These are phyloP conservation scores for Mycotypha africana DNA, from an alignment of 371 early-diverging fungal genomes.

Conservation along the genomic window DNA sequence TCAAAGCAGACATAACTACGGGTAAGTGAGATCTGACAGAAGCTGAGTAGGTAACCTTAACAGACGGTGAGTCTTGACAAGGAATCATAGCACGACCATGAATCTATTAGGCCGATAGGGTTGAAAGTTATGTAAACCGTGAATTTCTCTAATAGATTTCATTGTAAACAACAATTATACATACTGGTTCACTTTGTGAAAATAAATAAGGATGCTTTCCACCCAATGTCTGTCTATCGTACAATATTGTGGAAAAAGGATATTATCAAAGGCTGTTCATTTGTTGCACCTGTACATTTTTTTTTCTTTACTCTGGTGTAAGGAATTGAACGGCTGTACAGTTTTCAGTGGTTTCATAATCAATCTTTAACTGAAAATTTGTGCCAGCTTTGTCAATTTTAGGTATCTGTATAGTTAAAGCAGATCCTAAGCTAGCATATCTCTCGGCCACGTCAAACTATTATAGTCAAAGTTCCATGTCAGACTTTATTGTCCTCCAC, in stretches of 20 bases:
- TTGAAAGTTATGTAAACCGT: no score
- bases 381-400: slow-evolving; percentile 27
- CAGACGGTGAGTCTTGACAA: slow-evolving; percentile 89
- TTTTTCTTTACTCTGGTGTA: slow-evolving; percentile 46
- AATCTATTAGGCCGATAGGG: no score
- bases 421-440: slow-evolving; percentile 70
- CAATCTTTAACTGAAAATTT: slow-evolving; percentile 51
- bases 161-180: no score
- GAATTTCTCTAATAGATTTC: no score
- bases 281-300: no score
- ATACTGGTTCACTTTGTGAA: slow-evolving; percentile 88
- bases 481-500: no score
- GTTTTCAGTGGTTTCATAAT: slow-evolving; percentile 77
- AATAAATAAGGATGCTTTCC: slow-evolving; percentile 92
- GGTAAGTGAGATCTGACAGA: slow-evolving; percentile 56
- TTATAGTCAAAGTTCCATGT: no score
- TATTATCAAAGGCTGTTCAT: not conserved
- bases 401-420: slow-evolving; percentile 62
- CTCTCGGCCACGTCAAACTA: slow-evolving; percentile 54
- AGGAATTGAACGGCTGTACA: slow-evolving; percentile 90
- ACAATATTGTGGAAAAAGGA: not conserved
- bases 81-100: slow-evolving; percentile 93
- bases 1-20: slow-evolving; percentile 25
- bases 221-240: slow-evolving; percentile 82
- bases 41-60: slow-evolving; percentile 89